Conservation (phyloP, 1,284 basidiomycete genomes). For the Pseudozyma flocculosa region DNA sequence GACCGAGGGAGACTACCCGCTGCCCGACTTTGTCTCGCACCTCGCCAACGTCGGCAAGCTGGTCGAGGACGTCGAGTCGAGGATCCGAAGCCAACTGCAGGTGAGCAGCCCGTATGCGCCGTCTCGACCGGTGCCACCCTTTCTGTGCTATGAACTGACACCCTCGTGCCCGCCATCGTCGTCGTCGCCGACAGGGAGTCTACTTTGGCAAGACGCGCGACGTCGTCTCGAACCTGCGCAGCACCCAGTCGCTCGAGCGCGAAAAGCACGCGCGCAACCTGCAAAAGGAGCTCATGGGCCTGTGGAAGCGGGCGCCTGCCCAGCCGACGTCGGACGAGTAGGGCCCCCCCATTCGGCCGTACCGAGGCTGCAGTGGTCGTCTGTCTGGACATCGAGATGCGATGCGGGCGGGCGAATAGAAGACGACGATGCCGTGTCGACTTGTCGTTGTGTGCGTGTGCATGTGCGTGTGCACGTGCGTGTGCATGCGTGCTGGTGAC, state of each 20-base stretch:
- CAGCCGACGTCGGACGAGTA: no score
- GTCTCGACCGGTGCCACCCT: no score
- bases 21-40: slow-evolving; percentile 65
- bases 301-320: slow-evolving; percentile 41
- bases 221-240: slow-evolving; percentile 85
- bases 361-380: no score
- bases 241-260: slow-evolving; percentile 80
- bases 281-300: slow-evolving; percentile 87
- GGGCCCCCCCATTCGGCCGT: no score
- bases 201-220: slow-evolving; percentile 98
- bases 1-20: slow-evolving; percentile 65
- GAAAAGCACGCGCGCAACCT: slow-evolving; percentile 78
- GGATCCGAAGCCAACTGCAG: slow-evolving; percentile 85
- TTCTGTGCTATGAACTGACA: neutral
- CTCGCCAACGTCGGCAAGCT: slow-evolving; percentile 88
- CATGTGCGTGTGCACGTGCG: no score
- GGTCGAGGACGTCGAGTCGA: slow-evolving; percentile 98
- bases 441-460: no score
- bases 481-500: no score
- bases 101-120: slow-evolving; percentile 10
- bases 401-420: no score
- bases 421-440: no score
- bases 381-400: no score
- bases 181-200: slow-evolving; percentile 68
- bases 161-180: no score